A percentile compares a stretch with the other conserved stretches of the same genome.
Evolutionary conservation across 2,329 filamentous ascomycete species (phyloP).

Genomic region (Colletotrichum cuscutae): DNA sequence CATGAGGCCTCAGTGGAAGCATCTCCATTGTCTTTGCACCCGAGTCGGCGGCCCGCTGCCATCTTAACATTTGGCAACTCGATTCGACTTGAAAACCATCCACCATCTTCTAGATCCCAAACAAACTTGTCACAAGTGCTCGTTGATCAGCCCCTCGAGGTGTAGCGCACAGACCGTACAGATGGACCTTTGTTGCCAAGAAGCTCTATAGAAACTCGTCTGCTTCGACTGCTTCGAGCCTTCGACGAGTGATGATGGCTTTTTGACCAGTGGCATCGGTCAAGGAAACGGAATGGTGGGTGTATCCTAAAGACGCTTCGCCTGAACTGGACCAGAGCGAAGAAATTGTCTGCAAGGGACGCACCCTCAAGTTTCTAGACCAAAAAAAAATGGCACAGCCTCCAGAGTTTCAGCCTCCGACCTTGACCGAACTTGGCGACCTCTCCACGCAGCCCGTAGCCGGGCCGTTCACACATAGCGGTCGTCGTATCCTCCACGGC

Average conservation of each 20-base stretch:
- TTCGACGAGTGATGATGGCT: background rate
- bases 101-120: conserved; percentile 23
- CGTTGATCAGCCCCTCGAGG: conserved; percentile 25
- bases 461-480: background rate
- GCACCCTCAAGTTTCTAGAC: conserved; percentile 15
- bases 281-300: background rate
- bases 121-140: conserved; percentile 32
- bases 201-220: background rate
- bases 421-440: conserved; percentile 31
- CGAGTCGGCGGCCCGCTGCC: background rate
- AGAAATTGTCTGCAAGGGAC: conserved; percentile 28
- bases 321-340: conserved; percentile 5
- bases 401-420: conserved; percentile 34
- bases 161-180: conserved; percentile 17
- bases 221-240: background rate
- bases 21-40: background rate
- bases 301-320: conserved; percentile 9
- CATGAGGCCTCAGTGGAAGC: conserved; percentile 13
- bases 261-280: background rate
- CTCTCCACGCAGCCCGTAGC: conserved; percentile 17
- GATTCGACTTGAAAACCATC: background rate
- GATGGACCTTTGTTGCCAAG: conserved; percentile 1
- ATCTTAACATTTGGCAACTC: conserved; percentile 4
- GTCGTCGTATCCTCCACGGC: conserved; percentile 11
- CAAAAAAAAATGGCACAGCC: conserved; percentile 17